Percentiles rank a stretch among this genome's conserved stretches.
Conservation (phyloP, 2,329 filamentous ascomycete species). For the Epichloe amarillans region DNA sequence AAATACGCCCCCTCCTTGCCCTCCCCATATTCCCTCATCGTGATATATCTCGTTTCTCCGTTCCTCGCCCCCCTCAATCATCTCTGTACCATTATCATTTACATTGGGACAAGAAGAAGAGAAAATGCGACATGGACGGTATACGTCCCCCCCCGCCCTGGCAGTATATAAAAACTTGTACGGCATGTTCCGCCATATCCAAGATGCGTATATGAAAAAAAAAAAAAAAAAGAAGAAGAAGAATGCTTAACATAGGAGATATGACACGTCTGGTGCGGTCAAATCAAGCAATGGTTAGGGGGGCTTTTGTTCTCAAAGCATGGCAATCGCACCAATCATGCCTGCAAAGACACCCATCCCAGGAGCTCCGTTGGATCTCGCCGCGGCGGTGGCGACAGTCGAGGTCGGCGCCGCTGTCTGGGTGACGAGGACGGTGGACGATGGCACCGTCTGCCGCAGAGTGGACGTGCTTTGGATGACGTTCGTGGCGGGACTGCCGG, state of each 20-base stretch:
- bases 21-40: not conserved
- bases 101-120: not conserved
- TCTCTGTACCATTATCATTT: not conserved
- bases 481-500: conserved; percentile 23
- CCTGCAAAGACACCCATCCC: conserved; percentile 18
- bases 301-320: conserved; percentile 1
- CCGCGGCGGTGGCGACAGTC: conserved; percentile 14
- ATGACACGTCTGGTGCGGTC: not conserved
- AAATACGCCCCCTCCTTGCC: not conserved
- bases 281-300: not conserved
- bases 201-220: not conserved
- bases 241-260: not conserved
- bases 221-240: not conserved
- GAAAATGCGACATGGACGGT: not conserved
- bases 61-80: not conserved
- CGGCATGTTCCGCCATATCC: not conserved
- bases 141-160: too few relatives aligned
- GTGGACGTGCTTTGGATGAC: conserved; percentile 25
- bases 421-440: conserved; percentile 13
- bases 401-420: not conserved
- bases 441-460: conserved; percentile 9
- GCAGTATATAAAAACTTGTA: not conserved
- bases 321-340: conserved; percentile 6
- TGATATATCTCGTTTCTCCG: too few relatives aligned
- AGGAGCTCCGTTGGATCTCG: conserved; percentile 17